phyloP scores from a whole-genome alignment of 768 basidiomycete genomes.

The Tubosaeta brunneosetosa region DNA sequence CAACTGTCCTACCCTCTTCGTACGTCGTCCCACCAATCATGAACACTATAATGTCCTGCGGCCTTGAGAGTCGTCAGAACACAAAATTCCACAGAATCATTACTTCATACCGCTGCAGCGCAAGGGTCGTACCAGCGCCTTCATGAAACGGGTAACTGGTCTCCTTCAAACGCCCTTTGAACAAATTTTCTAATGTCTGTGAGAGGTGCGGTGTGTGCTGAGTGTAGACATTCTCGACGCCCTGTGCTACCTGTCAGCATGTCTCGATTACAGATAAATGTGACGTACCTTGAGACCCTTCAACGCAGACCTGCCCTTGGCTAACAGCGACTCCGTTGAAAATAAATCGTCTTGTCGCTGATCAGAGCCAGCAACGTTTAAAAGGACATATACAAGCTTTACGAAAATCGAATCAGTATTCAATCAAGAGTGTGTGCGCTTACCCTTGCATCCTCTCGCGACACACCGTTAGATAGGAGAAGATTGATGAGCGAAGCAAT shows the following conservation, averaged over 20 bases:
- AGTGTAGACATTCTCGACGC: constrained; percentile 98
- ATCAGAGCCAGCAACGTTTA: constrained; percentile 92
- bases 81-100: not conserved
- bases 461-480: constrained; percentile 69
- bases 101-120: constrained; percentile 57
- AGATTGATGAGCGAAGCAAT: constrained; percentile 76
- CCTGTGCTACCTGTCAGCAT: constrained; percentile 42
- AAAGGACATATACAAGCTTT: constrained; percentile 86
- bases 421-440: constrained; percentile 3
- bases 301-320: constrained; percentile 88
- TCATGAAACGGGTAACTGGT: constrained; percentile 87
- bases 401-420: constrained; percentile 10
- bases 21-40: constrained; percentile 96
- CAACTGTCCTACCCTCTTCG: constrained; percentile 84
- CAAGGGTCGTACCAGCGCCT: constrained; percentile 62
- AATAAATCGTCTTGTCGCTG: constrained; percentile 97
- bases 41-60: constrained; percentile 95
- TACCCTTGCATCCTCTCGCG: constrained; percentile 72
- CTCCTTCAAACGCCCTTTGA: constrained; percentile 83
- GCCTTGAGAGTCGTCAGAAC: constrained; percentile 42
- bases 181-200: constrained; percentile 84
- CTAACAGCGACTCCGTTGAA: constrained; percentile 90
- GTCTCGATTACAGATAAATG: not conserved
- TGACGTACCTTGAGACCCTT: constrained; percentile 86
- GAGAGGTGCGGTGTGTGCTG: constrained; percentile 93